phyloP scores from a whole-genome alignment of 2,329 filamentous ascomycete species.

The Botrytis galanthina region DNA sequence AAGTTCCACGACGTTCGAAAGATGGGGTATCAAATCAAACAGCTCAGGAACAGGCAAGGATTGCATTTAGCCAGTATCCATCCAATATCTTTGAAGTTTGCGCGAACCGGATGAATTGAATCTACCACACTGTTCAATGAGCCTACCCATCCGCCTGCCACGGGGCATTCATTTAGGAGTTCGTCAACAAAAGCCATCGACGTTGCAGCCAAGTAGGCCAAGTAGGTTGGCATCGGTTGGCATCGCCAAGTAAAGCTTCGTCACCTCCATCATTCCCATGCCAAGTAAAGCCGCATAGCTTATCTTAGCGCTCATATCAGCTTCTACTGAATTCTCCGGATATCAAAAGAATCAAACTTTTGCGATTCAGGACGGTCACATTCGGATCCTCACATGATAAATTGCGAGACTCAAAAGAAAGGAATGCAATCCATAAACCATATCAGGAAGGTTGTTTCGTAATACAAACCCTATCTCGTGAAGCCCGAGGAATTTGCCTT shows the following conservation, averaged over 20 bases:
- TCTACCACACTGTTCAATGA: no score
- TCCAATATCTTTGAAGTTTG: conserved; percentile 7
- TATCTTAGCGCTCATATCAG: background rate
- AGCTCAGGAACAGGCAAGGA: conserved; percentile 10
- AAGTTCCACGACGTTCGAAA: background rate
- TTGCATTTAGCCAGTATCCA: conserved; percentile 1
- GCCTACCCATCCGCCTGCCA: background rate
- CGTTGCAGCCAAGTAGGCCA: conserved; percentile 4
- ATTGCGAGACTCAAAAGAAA: background rate
- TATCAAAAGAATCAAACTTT: background rate
- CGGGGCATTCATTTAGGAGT: background rate
- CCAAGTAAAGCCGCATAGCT: conserved; percentile 2
- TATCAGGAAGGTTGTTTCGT: conserved; percentile 18
- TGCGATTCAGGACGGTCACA: background rate
- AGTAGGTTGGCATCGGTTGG: conserved; percentile 11
- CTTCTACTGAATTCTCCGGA: background rate
- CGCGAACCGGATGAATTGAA: background rate
- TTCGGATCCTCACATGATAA: background rate
- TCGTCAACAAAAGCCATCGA: background rate
- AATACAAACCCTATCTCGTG: background rate
- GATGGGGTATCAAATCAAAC: background rate
- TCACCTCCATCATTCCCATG: background rate
- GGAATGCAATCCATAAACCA: background rate
- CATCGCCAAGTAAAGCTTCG: conserved; percentile 14
- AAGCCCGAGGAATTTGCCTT: background rate